Percentiles rank a stretch among this genome's conserved stretches.
Conservation (phyloP, 768 basidiomycete species). For the Auricularia sp. region DNA sequence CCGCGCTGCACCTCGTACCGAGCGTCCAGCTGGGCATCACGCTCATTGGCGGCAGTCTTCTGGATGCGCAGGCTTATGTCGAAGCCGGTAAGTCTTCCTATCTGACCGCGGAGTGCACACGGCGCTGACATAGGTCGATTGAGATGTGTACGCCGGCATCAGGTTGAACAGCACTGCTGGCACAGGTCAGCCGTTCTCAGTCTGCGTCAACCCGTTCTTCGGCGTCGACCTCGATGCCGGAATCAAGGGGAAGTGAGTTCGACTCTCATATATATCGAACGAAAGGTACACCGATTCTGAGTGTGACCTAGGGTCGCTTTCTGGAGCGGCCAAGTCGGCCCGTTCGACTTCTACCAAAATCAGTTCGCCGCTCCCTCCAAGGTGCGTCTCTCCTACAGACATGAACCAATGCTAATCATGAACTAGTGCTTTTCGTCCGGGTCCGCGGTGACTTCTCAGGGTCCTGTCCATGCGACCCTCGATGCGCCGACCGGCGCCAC, state of each 20-base stretch:
- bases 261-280: background rate
- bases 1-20: background rate
- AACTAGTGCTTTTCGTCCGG: no score
- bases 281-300: background rate
- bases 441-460: no score
- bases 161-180: background rate
- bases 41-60: background rate
- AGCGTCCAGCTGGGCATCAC: background rate
- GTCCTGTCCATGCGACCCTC: no score
- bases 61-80: background rate
- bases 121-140: background rate
- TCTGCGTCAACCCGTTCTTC: background rate
- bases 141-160: background rate
- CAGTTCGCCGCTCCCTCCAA: no score
- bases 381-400: no score
- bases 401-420: no score
- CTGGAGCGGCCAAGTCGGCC: no score
- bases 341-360: no score
- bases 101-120: background rate
- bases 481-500: no score
- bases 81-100: background rate
- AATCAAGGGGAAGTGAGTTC: background rate
- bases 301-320: background rate
- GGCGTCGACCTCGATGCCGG: background rate
- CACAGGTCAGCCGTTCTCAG: background rate